Conservation (phyloP, 192 early-diverging fungal species). For the Entomortierella parvispora region DNA sequence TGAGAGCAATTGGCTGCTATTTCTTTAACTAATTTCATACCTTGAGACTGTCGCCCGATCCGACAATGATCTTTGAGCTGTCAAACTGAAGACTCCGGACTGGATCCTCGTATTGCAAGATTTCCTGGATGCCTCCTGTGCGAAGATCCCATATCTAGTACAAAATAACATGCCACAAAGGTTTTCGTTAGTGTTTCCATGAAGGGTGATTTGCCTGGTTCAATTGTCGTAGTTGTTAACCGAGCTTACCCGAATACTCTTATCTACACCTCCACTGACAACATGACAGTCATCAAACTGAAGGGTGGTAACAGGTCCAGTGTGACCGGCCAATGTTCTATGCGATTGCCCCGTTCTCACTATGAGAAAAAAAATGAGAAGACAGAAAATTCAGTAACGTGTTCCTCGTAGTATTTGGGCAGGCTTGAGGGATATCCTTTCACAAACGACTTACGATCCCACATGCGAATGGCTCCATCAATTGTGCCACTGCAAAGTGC, state of each 20-base stretch:
- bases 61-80: conserved; percentile 64
- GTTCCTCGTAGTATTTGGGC: too few relatives aligned
- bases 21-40: conserved; percentile 11
- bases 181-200: too few relatives aligned
- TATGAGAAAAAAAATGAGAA: conserved; percentile 5
- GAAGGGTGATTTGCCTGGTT: background rate
- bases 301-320: conserved; percentile 65
- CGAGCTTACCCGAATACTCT: conserved; percentile 64
- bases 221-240: background rate
- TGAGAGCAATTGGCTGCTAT: background rate
- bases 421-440: too few relatives aligned
- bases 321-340: conserved; percentile 73
- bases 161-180: too few relatives aligned
- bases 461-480: conserved; percentile 80
- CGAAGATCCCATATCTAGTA: conserved; percentile 79
- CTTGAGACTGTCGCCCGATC: conserved; percentile 59
- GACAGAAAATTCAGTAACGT: background rate
- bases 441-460: conserved; percentile 81
- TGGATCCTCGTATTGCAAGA: conserved; percentile 59
- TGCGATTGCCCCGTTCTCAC: conserved; percentile 80
- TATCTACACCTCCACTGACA: conserved; percentile 79
- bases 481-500: conserved; percentile 81
- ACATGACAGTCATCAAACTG: conserved; percentile 77
- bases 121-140: conserved; percentile 71
- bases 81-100: conserved; percentile 66